Base-by-base conservation (phyloP, 345 rosid genomes). In the Zanthoxylum bungeanum region DNA sequence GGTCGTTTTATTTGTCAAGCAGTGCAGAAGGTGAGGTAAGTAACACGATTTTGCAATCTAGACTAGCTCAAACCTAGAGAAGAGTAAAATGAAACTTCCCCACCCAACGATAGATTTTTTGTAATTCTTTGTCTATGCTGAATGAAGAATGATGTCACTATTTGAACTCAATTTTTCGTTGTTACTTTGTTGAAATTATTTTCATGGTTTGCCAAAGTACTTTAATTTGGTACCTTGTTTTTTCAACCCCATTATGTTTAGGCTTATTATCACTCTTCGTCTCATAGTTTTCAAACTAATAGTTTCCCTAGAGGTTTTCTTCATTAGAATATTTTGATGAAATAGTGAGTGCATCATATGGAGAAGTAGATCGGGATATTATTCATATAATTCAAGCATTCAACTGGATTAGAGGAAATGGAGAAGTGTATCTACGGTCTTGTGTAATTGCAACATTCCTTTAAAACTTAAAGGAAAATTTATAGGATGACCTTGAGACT, bases 11-110 rank as follows among this genome's bases (percentile, higher is more conserved):
- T 92, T 62, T 34, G 69, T 64, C 85, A 74, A 64, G 88, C 81
- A 59, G 56, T 95, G 51, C 75, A 62, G 72, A 91, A 78, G 75
- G 85, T 95, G 71, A 89, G 91, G 98, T 94, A 84, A 77, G 83
- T 73, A 47, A 40, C 51, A 52, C 2, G 46, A 37, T 56, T 60
- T 72, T 47, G 28, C 24, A 36, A 78, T 76, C 25, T 47, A 51
- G n/a, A 52, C 33, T 64, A 46, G 28, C 9, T 62, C 16, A 28
- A n/a, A 19, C 47, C 7, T 39, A 49, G 36, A 40, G 40, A 34
- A 46, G 30, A 19, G 44, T 31, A 46, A 46, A 64, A 62, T 24
- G n/a, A 24, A 39, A 11, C n/a, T 40, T 40, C 50, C 31, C 24
- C 51, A 12, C 11, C 33, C 27, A 7, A 62, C 40, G 33, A 60